Evolutionary conservation across 805 yeast species (phyloP).

Genomic region (Yueomyces sp.): DNA sequence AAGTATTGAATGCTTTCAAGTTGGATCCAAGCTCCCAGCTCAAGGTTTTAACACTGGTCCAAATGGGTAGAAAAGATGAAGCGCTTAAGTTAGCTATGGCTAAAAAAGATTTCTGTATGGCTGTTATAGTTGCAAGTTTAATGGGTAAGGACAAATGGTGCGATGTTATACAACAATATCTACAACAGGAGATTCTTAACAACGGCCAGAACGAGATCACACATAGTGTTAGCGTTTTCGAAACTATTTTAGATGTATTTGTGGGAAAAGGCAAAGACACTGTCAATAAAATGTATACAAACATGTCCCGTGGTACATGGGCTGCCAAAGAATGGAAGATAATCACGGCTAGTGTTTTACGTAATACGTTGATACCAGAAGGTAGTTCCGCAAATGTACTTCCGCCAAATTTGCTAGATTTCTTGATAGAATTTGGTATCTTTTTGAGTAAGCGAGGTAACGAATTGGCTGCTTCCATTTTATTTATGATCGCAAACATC

Average conservation of each 20-base stretch:
- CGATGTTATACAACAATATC: slow-evolving; percentile 43
- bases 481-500: slow-evolving; percentile 34
- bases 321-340: slow-evolving; percentile 41
- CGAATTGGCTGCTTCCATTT: slow-evolving; percentile 29
- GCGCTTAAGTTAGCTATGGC: slow-evolving; percentile 53
- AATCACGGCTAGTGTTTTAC: slow-evolving; percentile 28
- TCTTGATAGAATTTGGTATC: slow-evolving; percentile 38
- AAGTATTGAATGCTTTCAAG: slow-evolving; percentile 26
- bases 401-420: slow-evolving; percentile 23
- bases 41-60: slow-evolving; percentile 28
- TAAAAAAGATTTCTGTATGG: slow-evolving; percentile 63
- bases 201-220: slow-evolving; percentile 25
- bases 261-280: slow-evolving; percentile 47
- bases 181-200: slow-evolving; percentile 32
- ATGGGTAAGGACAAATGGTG: slow-evolving; percentile 50
- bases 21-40: slow-evolving; percentile 24
- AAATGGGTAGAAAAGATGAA: slow-evolving; percentile 48
- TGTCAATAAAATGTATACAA: slow-evolving; percentile 33
- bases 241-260: slow-evolving; percentile 44
- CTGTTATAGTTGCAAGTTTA: slow-evolving; percentile 56
- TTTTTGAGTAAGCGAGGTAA: slow-evolving; percentile 28
- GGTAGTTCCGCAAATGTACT: slow-evolving; percentile 2
- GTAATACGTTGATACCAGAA: slow-evolving; percentile 13
- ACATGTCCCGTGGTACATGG: slow-evolving; percentile 32
- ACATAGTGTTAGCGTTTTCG: slow-evolving; percentile 1